phyloP scores from a whole-genome alignment of 257 asterid genomes.

The Sherardia arvensis region DNA sequence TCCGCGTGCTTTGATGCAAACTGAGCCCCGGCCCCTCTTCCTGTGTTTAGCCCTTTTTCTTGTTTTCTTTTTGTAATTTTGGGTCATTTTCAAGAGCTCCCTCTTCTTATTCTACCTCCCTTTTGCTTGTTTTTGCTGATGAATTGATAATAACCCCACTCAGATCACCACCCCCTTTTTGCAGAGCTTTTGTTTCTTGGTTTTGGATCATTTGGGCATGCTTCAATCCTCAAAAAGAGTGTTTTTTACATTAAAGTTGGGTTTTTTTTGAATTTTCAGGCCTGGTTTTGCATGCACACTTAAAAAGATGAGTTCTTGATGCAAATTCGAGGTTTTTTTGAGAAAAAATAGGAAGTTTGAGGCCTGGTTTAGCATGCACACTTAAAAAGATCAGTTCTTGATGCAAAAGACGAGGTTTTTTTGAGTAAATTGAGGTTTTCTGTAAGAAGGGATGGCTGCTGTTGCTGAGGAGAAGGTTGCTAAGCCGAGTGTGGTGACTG shows the following conservation, averaged over 20 bases:
- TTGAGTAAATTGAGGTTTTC: background rate
- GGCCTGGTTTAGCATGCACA: background rate
- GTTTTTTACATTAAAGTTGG: too few species aligned
- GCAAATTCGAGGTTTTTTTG: background rate
- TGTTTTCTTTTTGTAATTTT: conserved; percentile 10
- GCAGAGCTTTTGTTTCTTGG: conserved; percentile 63
- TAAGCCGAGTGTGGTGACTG: conserved; percentile 44
- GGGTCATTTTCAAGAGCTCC: conserved; percentile 13
- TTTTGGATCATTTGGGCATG: conserved; percentile 61
- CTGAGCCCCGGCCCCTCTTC: conserved; percentile 39
- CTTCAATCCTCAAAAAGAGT: conserved; percentile 14
- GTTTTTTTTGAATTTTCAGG: background rate
- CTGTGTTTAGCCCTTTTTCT: conserved; percentile 14
- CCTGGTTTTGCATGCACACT: background rate
- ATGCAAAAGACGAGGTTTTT: conserved; percentile 1
- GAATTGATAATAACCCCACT: conserved; percentile 58
- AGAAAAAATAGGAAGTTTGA: background rate
- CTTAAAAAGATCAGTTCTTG: conserved; percentile 5
- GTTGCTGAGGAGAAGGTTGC: conserved; percentile 50
- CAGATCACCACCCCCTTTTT: conserved; percentile 58
- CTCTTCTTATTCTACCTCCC: conserved; percentile 17
- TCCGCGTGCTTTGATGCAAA: conserved; percentile 84
- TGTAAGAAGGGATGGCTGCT: conserved; percentile 37
- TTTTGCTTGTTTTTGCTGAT: conserved; percentile 31
- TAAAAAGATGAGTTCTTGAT: conserved; percentile 8